Evolutionary conservation across 2,329 filamentous ascomycete genomes (phyloP).

Genomic region (Trichophyton rubrum): DNA sequence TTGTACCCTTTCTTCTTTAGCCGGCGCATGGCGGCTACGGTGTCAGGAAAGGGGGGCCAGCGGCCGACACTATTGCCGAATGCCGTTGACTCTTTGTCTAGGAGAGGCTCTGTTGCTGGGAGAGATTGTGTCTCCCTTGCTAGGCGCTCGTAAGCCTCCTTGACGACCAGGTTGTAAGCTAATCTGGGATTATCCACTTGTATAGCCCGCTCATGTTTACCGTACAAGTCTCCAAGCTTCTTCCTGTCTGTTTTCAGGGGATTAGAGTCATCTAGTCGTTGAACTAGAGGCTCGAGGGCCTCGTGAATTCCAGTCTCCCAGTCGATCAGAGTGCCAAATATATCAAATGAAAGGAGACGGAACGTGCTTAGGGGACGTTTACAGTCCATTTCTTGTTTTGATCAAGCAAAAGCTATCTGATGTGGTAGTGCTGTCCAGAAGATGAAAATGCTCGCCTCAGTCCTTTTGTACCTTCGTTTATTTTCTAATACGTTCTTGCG

Average conservation of each 20-base stretch:
- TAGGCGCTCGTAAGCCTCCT: conserved; percentile 30
- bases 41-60: conserved; percentile 48
- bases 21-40: conserved; percentile 39
- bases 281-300: conserved; percentile 36
- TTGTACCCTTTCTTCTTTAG: conserved; percentile 39
- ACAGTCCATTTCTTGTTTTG: background rate
- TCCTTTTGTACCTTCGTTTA: background rate
- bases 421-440: background rate
- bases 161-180: conserved; percentile 49
- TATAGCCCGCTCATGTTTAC: conserved; percentile 37
- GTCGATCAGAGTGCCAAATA: conserved; percentile 69
- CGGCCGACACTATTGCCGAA: conserved; percentile 40
- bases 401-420: background rate
- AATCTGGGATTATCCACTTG: conserved; percentile 44
- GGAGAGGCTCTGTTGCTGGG: conserved; percentile 9
- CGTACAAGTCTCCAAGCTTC: conserved; percentile 35
- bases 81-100: conserved; percentile 26
- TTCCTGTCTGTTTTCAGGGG: conserved; percentile 26
- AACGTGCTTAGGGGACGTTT: conserved; percentile 24
- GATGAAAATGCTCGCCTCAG: background rate
- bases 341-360: conserved; percentile 56
- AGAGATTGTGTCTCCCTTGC: conserved; percentile 19
- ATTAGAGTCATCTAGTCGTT: conserved; percentile 31
- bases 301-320: conserved; percentile 56
- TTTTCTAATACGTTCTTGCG: background rate